These are phyloP conservation scores for Omphalotus guepiniiformis DNA, from an alignment of 768 basidiomycete species.

Conservation along the genomic window DNA sequence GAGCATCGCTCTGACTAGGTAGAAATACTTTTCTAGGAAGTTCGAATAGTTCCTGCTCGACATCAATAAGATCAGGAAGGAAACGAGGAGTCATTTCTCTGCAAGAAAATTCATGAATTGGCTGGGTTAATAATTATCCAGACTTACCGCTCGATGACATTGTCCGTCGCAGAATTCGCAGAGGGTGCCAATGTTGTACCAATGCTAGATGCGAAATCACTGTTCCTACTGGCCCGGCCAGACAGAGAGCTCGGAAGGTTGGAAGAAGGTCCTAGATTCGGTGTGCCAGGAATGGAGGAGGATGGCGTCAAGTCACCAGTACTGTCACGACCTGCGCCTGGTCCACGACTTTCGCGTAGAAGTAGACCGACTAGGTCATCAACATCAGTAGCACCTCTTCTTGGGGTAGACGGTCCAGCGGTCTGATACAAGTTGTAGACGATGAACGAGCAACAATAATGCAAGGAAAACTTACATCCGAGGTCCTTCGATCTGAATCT, in stretches of 20 bases:
- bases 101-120: slow-evolving; percentile 1
- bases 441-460: slow-evolving; percentile 6
- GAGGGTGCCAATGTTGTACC: slow-evolving; percentile 44
- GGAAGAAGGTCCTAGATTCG: slow-evolving; percentile 39
- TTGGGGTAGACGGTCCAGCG: slow-evolving; percentile 34
- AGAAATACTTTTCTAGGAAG: slow-evolving; percentile 73
- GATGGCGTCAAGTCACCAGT: slow-evolving; percentile 66
- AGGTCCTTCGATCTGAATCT: slow-evolving; percentile 39
- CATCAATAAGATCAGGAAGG: slow-evolving; percentile 78
- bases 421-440: slow-evolving; percentile 21
- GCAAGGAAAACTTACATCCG: slow-evolving; percentile 28
- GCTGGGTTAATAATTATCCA: neutral
- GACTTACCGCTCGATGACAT: slow-evolving; percentile 61
- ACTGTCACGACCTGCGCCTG: slow-evolving; percentile 37
- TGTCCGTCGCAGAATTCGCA: slow-evolving; percentile 56
- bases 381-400: slow-evolving; percentile 43
- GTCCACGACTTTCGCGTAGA: slow-evolving; percentile 44
- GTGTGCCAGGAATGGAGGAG: slow-evolving; percentile 71
- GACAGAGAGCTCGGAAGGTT: slow-evolving; percentile 35
- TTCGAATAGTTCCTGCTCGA: slow-evolving; percentile 88
- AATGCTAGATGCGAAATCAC: slow-evolving; percentile 51
- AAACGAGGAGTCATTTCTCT: slow-evolving; percentile 64
- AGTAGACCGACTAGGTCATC: slow-evolving; percentile 65
- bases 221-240: slow-evolving; percentile 66
- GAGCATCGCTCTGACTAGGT: neutral